Percentiles rank a stretch among this genome's conserved stretches.
phyloP scores from a whole-genome alignment of 176 grass and related monocot species.

The Metroxylon sagu region DNA sequence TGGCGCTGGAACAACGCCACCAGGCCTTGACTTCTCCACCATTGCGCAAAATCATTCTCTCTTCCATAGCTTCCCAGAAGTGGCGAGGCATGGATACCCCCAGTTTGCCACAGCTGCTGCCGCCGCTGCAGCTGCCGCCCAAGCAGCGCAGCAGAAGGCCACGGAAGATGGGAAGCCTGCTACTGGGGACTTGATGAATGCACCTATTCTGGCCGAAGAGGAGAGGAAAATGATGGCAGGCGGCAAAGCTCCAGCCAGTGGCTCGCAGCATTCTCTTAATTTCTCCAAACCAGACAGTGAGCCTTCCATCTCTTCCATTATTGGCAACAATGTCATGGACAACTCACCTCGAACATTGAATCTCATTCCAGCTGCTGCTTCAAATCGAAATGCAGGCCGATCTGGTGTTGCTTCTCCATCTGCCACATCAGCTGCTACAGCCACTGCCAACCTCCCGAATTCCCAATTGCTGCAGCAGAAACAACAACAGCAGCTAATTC shows the following conservation, averaged over 20 bases:
- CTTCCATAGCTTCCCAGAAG: slow-evolving; percentile 78
- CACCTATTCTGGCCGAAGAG: slow-evolving; percentile 27
- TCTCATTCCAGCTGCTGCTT: slow-evolving; percentile 47
- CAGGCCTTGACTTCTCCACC: slow-evolving; percentile 74
- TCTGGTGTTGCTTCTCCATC: slow-evolving; percentile 9
- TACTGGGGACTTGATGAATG: slow-evolving; percentile 35
- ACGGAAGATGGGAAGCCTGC: slow-evolving; percentile 53
- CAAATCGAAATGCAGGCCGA: slow-evolving; percentile 22
- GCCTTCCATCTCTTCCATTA: slow-evolving; percentile 34
- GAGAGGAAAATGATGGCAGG: slow-evolving; percentile 57
- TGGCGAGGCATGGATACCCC: slow-evolving; percentile 56
- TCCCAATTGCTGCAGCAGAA: too few relatives aligned
- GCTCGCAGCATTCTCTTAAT: slow-evolving; percentile 65
- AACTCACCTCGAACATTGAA: slow-evolving; percentile 51
- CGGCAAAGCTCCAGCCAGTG: slow-evolving; percentile 33
- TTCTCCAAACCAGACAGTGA: slow-evolving; percentile 71
- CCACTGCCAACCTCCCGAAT: too few relatives aligned
- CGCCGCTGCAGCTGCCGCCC: slow-evolving; percentile 24
- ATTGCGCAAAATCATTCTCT: slow-evolving; percentile 62
- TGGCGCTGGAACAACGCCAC: slow-evolving; percentile 35
- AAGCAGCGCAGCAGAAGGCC: slow-evolving; percentile 41
- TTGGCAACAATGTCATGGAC: slow-evolving; percentile 38
- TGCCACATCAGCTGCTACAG: too few relatives aligned
- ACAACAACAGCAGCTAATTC: too few relatives aligned
- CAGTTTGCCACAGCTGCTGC: slow-evolving; percentile 42